Conservation (phyloP, 805 yeast genomes). For the Torulaspora quercuum region DNA sequence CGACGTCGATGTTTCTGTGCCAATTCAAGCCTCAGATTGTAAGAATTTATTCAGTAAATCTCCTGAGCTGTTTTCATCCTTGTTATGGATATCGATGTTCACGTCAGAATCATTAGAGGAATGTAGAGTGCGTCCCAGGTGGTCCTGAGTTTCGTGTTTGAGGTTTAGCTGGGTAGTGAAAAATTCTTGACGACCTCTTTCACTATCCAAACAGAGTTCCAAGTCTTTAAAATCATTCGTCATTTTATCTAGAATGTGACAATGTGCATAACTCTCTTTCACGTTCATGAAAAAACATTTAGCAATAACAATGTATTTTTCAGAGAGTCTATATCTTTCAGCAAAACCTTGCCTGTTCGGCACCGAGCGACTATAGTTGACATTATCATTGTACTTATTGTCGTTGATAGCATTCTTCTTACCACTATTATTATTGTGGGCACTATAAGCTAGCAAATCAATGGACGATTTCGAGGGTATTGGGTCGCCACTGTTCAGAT, state of each 20-base stretch:
- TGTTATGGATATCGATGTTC: too few relatives aligned
- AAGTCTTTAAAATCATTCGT: constrained; percentile 24
- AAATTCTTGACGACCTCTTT: background rate
- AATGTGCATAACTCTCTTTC: constrained; percentile 27
- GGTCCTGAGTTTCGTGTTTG: background rate
- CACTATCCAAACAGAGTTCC: constrained; percentile 20
- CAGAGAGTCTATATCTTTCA: constrained; percentile 31
- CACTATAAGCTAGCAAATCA: constrained; percentile 4
- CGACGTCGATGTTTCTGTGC: too few relatives aligned
- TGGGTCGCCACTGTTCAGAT: constrained; percentile 2
- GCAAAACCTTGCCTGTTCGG: constrained; percentile 30
- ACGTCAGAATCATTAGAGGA: too few relatives aligned
- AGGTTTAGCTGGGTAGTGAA: background rate
- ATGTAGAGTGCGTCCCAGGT: background rate
- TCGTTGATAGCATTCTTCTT: too few relatives aligned
- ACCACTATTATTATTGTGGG: background rate
- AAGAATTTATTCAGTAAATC: constrained; percentile 10
- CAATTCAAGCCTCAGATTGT: too few relatives aligned
- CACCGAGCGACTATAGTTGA: background rate
- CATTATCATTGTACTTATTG: constrained; percentile 2
- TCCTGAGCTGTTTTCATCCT: constrained; percentile 5
- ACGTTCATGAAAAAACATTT: constrained; percentile 28
- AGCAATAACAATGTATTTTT: constrained; percentile 29
- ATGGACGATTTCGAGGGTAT: constrained; percentile 9
- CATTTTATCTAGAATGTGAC: constrained; percentile 31